Conservation (phyloP, 225 moss, liverwort and hornwort genomes). For the Straminergon stramineum region DNA sequence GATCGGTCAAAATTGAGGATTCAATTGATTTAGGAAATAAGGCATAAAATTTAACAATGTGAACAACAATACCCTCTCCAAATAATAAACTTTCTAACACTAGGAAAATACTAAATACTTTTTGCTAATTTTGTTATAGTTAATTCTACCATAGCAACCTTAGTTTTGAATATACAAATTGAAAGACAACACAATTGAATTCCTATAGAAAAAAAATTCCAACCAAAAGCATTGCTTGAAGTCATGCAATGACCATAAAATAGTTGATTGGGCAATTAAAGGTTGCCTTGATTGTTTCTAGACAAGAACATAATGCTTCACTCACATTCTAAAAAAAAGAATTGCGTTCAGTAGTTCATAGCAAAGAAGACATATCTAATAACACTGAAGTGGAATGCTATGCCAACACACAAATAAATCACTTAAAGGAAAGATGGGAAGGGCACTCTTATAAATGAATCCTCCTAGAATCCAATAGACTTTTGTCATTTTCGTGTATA, state of each 20-base stretch:
- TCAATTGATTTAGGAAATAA: no score
- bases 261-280: rapidly evolving
- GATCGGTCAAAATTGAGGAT: no score
- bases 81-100: no score
- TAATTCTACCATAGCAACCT: rapidly evolving
- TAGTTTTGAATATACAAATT: neutral
- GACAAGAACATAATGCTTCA: neutral
- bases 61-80: no score
- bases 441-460: neutral
- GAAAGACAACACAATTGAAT: rapidly evolving
- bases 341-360: neutral
- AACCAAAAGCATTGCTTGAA: rapidly evolving
- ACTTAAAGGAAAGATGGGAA: neutral
- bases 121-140: rapidly evolving
- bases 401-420: rapidly evolving
- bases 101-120: neutral
- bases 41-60: no score
- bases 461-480: neutral
- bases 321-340: neutral
- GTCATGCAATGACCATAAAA: neutral
- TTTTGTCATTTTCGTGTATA: no score
- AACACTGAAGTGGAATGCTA: rapidly evolving
- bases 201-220: neutral
- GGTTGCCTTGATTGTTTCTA: neutral
- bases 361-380: neutral